phyloP scores from a whole-genome alignment of 768 basidiomycete genomes.

The Hortiboletus campestris region DNA sequence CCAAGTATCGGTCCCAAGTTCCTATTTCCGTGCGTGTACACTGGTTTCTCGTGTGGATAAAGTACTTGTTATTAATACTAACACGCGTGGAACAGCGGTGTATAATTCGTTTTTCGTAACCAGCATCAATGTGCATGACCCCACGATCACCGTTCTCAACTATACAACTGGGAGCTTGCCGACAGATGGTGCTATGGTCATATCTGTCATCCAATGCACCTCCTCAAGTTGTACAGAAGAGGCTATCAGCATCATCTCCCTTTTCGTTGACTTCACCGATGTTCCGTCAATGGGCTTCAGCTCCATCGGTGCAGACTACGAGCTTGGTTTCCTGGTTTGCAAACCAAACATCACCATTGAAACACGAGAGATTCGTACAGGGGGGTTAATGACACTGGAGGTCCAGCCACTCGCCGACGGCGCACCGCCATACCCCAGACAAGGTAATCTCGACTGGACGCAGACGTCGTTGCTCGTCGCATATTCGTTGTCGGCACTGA shows the following conservation, averaged over 20 bases:
- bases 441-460: conserved; percentile 17
- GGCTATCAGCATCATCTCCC: conserved; percentile 6
- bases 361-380: conserved; percentile 21
- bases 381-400: conserved; percentile 9
- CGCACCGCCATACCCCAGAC: conserved; percentile 1
- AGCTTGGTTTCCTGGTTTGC: conserved; percentile 23
- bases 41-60: not conserved
- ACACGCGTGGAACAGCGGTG: not conserved
- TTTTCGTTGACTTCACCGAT: conserved; percentile 12
- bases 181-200: conserved; percentile 15
- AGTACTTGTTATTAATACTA: not conserved
- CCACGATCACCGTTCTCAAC: conserved; percentile 12
- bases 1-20: conserved; percentile 11
- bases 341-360: conserved; percentile 23
- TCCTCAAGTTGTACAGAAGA: conserved; percentile 8
- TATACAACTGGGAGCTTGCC: conserved; percentile 15
- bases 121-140: conserved; percentile 15
- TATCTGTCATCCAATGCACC: conserved; percentile 15
- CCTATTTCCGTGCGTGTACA: conserved; percentile 14
- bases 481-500: conserved; percentile 8
- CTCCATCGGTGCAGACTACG: conserved; percentile 12
- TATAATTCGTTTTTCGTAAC: conserved; percentile 6
- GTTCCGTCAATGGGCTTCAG: conserved; percentile 12
- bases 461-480: conserved; percentile 11
- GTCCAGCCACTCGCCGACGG: conserved; percentile 5